phyloP scores from a whole-genome alignment of 345 rosid species.

The Pelargonium nanum region DNA sequence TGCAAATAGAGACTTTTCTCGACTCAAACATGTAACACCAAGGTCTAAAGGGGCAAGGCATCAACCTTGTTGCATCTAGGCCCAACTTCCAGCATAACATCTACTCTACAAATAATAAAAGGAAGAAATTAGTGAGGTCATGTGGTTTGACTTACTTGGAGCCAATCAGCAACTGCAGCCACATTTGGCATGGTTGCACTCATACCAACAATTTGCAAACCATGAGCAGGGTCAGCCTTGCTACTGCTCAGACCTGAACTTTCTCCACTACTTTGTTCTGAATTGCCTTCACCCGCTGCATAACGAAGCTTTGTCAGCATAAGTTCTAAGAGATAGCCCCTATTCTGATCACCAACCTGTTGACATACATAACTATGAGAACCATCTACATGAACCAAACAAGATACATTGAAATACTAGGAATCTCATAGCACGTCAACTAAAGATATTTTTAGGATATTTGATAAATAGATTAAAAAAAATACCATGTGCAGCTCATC shows the following conservation, averaged over 20 bases:
- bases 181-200: slow-evolving; percentile 99
- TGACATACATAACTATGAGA: slow-evolving; percentile 10
- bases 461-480: not conserved
- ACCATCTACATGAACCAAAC: slow-evolving; percentile 5
- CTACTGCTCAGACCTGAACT: slow-evolving; percentile 77
- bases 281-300: slow-evolving; percentile 86
- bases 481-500: slow-evolving; percentile 97
- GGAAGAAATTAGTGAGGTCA: not conserved
- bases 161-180: slow-evolving; percentile 96
- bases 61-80: not conserved
- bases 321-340: slow-evolving; percentile 96
- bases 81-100: not conserved
- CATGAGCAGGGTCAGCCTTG: slow-evolving; percentile 69
- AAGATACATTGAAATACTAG: not conserved
- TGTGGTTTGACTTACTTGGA: slow-evolving; percentile 52
- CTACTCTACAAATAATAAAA: not conserved
- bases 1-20: not conserved
- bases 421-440: too few relatives aligned
- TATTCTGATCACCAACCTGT: slow-evolving; percentile 89
- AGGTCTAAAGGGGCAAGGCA: not conserved
- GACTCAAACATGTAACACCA: not conserved
- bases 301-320: slow-evolving; percentile 93
- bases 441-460: too few relatives aligned
- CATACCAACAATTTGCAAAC: slow-evolving; percentile 97
- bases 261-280: slow-evolving; percentile 74